A percentile compares a stretch with the other conserved stretches of the same genome.
phyloP scores from a whole-genome alignment of 2,329 filamentous ascomycete species.

The Aureobasidium sp. region DNA sequence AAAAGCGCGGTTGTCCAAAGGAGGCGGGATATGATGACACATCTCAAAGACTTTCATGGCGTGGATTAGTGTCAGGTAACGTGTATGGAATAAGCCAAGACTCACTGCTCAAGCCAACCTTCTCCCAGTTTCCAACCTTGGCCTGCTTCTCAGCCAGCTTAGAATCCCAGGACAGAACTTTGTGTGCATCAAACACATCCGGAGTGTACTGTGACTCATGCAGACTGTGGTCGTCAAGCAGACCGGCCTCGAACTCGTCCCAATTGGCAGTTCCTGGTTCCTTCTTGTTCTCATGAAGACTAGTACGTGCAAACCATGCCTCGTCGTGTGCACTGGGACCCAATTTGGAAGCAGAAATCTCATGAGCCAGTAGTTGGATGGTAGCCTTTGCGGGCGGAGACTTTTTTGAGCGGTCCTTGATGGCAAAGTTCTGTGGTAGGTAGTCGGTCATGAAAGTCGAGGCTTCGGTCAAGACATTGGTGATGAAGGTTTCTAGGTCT shows the following conservation, averaged over 20 bases:
- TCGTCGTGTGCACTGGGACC: slow-evolving; percentile 31
- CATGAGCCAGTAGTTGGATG: slow-evolving; percentile 47
- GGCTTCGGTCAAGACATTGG: slow-evolving; percentile 48
- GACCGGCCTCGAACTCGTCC: slow-evolving; percentile 52
- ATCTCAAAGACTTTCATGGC: slow-evolving; percentile 49
- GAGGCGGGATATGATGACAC: slow-evolving; percentile 52
- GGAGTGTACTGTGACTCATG: slow-evolving; percentile 54
- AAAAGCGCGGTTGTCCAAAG: slow-evolving; percentile 58
- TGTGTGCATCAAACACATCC: slow-evolving; percentile 41
- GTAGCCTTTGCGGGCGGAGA: slow-evolving; percentile 42
- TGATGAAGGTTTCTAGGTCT: slow-evolving; percentile 44
- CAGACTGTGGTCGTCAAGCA: slow-evolving; percentile 50
- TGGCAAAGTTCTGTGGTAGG: slow-evolving; percentile 46
- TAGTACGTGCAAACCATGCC: slow-evolving; percentile 57
- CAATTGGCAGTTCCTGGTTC: slow-evolving; percentile 50
- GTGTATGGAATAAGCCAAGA: background rate
- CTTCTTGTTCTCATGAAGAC: slow-evolving; percentile 48
- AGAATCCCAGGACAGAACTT: slow-evolving; percentile 36
- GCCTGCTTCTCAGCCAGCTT: slow-evolving; percentile 18
- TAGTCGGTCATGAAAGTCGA: slow-evolving; percentile 50
- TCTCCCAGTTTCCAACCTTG: slow-evolving; percentile 23
- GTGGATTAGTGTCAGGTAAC: background rate
- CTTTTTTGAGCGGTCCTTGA: slow-evolving; percentile 39
- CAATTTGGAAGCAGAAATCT: slow-evolving; percentile 39
- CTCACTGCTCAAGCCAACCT: slow-evolving; percentile 31